Percentiles rank a stretch among this genome's conserved stretches.
Evolutionary conservation across 495 filamentous ascomycete species (phyloP).

Genomic region (Podospora conica): DNA sequence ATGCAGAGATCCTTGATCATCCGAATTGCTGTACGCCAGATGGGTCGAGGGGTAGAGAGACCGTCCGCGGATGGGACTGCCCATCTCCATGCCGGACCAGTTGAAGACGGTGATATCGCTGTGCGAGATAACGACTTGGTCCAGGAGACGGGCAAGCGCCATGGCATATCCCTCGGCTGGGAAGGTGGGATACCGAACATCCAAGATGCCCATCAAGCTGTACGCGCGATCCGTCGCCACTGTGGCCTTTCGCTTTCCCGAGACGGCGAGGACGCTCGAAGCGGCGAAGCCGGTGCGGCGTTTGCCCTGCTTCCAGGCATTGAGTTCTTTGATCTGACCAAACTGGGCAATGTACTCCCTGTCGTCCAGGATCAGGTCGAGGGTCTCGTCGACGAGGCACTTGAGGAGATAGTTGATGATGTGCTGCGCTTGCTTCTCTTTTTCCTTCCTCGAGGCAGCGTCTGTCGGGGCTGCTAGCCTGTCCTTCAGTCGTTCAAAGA

Average conservation of each 20-base stretch:
- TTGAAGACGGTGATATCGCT: conserved; percentile 40
- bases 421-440: conserved; percentile 18
- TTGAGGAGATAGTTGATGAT: conserved; percentile 28
- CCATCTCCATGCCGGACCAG: conserved; percentile 34
- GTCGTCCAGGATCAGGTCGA: conserved; percentile 25
- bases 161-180: conserved; percentile 33
- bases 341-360: conserved; percentile 30
- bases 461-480: not conserved
- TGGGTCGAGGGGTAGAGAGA: conserved; percentile 34
- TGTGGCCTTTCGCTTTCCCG: conserved; percentile 26
- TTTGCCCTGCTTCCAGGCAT: conserved; percentile 26
- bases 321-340: conserved; percentile 25
- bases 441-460: not conserved
- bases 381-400: conserved; percentile 25
- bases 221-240: conserved; percentile 32
- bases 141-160: conserved; percentile 32
- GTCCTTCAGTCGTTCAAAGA: not conserved
- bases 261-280: conserved; percentile 27
- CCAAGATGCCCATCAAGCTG: conserved; percentile 36
- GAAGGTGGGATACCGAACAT: conserved; percentile 34
- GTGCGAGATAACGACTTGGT: conserved; percentile 32
- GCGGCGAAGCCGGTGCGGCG: conserved; percentile 26
- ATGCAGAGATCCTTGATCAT: conserved; percentile 17
- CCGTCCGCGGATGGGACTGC: conserved; percentile 32
- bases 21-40: conserved; percentile 22